Evolutionary conservation across 2,329 filamentous ascomycete species (phyloP).

Genomic region (Metarhizium album): DNA sequence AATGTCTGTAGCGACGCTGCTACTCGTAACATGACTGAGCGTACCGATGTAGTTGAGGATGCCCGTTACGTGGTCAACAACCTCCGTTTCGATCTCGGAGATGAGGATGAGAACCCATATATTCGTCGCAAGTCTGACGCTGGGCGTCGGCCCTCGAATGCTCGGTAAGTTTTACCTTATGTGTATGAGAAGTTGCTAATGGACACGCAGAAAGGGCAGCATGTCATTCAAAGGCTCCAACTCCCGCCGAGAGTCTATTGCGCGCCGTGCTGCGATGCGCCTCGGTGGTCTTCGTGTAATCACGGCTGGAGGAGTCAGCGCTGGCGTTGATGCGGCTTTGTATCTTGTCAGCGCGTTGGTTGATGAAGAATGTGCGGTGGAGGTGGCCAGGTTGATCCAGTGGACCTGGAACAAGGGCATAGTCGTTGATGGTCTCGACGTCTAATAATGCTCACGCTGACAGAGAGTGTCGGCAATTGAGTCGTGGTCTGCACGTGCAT

Average conservation of each 20-base stretch:
- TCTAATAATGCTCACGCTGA: conserved; percentile 38
- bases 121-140: conserved; percentile 64
- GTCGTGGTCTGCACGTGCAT: conserved; percentile 1
- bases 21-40: conserved; percentile 58
- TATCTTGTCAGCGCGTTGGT: conserved; percentile 80
- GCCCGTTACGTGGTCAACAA: conserved; percentile 84
- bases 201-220: conserved; percentile 58
- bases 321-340: conserved; percentile 72
- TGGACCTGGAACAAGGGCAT: conserved; percentile 80
- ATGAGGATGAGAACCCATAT: conserved; percentile 76
- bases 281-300: conserved; percentile 62
- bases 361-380: conserved; percentile 62
- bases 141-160: conserved; percentile 49
- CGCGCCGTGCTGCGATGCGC: conserved; percentile 65
- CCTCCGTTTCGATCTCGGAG: conserved; percentile 72
- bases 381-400: conserved; percentile 66
- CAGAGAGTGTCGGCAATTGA: conserved; percentile 11
- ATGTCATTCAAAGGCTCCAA: conserved; percentile 70
- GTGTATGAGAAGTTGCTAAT: conserved; percentile 12
- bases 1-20: conserved; percentile 67
- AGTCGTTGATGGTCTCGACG: conserved; percentile 75
- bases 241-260: conserved; percentile 67
- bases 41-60: conserved; percentile 74
- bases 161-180: conserved; percentile 35
- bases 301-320: conserved; percentile 67